Base-by-base conservation (phyloP, 2,329 filamentous ascomycete species). In the Trichoderma sp. region DNA sequence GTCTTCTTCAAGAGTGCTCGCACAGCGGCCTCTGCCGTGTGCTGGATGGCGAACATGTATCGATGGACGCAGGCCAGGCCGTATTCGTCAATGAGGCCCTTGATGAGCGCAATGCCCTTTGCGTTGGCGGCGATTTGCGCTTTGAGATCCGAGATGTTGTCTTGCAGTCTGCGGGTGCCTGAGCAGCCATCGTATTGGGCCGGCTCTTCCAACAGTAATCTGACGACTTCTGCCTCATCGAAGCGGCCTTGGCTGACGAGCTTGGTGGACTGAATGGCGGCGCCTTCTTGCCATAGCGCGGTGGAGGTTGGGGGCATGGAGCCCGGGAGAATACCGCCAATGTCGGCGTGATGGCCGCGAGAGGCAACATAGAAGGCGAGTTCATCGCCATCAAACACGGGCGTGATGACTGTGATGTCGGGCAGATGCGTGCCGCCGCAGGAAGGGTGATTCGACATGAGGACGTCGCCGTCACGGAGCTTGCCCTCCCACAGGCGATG, bases 111-210 rank as follows among this genome's bases (percentile, higher is more conserved):
- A 74, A 95, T 95, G 10, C 93, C 93, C 73, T 94, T 94, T 74
- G 93, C 90, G 75, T 97, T 96, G 14, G 93, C 92, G 0, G 93
- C 92, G 14, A 96, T 90, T 76, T 96, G 93, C 0, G 93, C 93
- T 78, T 94, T 94, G 51, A 97, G 83, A 76, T 96, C 93, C 64
- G 93, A 94, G 72, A 96, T 84, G 76, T 96, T 96, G 78, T 97
- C 93, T 11, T 87, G 89, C 1, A 96, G 83, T 76, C 92, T 93
- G 54, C 93, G 84, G 0, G 93, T 94, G 2, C 92, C 93, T 66
- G 87, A 90, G 80, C 92, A 96, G 1, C 91, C 93, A 0, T 89
- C 88, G 72, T 91, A 89, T 73, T 90, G 83, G 0, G 91, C 91
- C 0, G 93, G 93, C 71, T 94, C 91, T 16, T 88, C 83, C 66